Evolutionary conservation across 768 basidiomycete species (phyloP), one percentile per base, ranked within the genome.

Genomic region (Mycena vitilis): DNA sequence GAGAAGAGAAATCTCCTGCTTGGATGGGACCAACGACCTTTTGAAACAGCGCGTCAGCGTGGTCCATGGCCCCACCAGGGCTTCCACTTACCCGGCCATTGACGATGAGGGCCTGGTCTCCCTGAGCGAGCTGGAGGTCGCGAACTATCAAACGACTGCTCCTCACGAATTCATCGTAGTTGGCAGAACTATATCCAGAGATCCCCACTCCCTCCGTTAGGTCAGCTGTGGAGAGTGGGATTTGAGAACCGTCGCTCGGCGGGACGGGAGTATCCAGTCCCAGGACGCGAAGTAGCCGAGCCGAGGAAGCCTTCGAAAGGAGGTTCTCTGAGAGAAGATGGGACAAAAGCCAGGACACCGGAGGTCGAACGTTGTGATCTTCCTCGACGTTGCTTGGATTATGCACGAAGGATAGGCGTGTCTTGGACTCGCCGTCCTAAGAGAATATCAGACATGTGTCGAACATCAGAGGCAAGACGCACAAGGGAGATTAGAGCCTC

Each of bases 1-100:
- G 85, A 0, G 87, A 78, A 9, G 79, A 70, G 75, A 99, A 95
- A 18, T 87, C 86, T 4, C 83, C 85, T 2, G 79, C 71, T 13
- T 79, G 78, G 44, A 98, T 80, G 0, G 95, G 94, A 0, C 94
- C 94, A 34, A 98, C 81, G 59, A 97, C 78, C 96, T 97, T 72
- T 2, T 53, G 13, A 18, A 63, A 42, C 15, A 37, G 60, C 65
- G 38, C 48, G 36, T 40, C 45, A 62, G 61, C 42, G 37, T 61
- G 30, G 30, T 30, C 30, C 30, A 30, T 30, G 30, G 30, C 30
- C 30, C 2, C 30, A 30, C 30, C 30, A 30, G 30, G 30, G 64
- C 13, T 48, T 23, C 4, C 11, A 81, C 91, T 76, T 75, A 96
- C 95, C 38, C 96, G 84, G 25, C 97, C 97, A 72, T 98, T 98